Percentiles rank a stretch among this genome's conserved stretches.
These are phyloP conservation scores for Talaromyces sp. DNA, from an alignment of 2,329 filamentous ascomycete genomes.

Conservation along the genomic window DNA sequence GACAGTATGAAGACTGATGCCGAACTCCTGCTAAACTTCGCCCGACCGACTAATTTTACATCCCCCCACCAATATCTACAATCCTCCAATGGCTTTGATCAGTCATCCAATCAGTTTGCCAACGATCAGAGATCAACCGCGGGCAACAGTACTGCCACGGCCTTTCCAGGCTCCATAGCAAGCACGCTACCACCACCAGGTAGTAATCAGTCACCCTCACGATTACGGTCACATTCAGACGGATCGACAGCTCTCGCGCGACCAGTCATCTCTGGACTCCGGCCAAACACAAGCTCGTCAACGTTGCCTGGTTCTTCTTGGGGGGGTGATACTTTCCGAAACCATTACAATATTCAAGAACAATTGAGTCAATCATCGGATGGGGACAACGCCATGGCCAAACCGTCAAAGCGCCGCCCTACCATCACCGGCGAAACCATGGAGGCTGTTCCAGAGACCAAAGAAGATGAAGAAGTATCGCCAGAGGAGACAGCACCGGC, in stretches of 20 bases:
- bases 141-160: constrained; percentile 23
- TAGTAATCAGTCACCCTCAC: constrained; percentile 29
- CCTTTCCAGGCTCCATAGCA: constrained; percentile 19
- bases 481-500: constrained; percentile 35
- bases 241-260: constrained; percentile 39
- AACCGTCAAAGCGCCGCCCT: not conserved
- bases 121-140: constrained; percentile 25
- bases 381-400: not conserved
- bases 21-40: constrained; percentile 46
- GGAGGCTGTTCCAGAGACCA: constrained; percentile 18
- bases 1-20: constrained; percentile 48
- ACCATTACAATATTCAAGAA: constrained; percentile 18
- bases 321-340: constrained; percentile 30
- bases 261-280: constrained; percentile 33
- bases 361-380: constrained; percentile 1
- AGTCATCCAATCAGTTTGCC: constrained; percentile 25
- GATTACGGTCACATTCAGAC: constrained; percentile 42
- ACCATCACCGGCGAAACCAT: not conserved
- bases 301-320: constrained; percentile 33
- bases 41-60: constrained; percentile 36
- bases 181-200: constrained; percentile 19
- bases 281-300: constrained; percentile 39
- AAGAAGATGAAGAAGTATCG: constrained; percentile 29
- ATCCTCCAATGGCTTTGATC: constrained; percentile 30
- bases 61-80: constrained; percentile 26